Percentiles rank a stretch among this genome's conserved stretches.
These are phyloP conservation scores for Casuarina cunninghamiana DNA, from an alignment of 306 rosid genomes.

Conservation along the genomic window DNA sequence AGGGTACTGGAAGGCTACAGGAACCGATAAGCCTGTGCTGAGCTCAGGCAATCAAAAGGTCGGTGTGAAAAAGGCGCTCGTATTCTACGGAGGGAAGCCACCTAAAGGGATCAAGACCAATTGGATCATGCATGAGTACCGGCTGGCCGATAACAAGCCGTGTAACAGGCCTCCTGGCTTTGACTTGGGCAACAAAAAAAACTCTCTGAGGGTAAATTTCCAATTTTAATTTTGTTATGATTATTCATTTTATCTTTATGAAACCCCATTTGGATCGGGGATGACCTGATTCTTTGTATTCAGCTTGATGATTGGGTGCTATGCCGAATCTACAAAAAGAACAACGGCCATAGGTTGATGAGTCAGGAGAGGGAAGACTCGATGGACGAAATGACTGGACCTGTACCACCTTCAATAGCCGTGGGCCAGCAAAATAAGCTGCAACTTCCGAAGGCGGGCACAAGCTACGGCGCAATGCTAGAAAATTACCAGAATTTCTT, in stretches of 20 bases:
- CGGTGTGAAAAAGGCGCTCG: conserved; percentile 93
- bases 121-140: conserved; percentile 98
- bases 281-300: neutral
- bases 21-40: conserved; percentile 90
- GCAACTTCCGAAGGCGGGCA: conserved; percentile 52
- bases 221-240: neutral
- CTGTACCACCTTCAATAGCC: conserved; percentile 44
- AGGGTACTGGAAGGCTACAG: conserved; percentile 98
- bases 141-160: conserved; percentile 67
- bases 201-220: conserved; percentile 74
- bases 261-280: neutral
- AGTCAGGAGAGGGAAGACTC: conserved; percentile 68
- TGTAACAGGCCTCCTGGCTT: conserved; percentile 69
- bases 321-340: conserved; percentile 94
- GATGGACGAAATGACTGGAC: conserved; percentile 54
- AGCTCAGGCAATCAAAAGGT: conserved; percentile 61
- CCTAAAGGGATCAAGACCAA: conserved; percentile 89
- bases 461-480: conserved; percentile 43
- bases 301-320: conserved; percentile 97
- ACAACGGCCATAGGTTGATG: conserved; percentile 52
- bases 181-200: conserved; percentile 79
- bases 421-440: conserved; percentile 40
- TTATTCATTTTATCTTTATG: neutral
- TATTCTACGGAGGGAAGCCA: conserved; percentile 91
- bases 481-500: conserved; percentile 52